A percentile compares a stretch with the other conserved stretches of the same genome.
These are phyloP conservation scores for Exserohilum turcica DNA, from an alignment of 2,329 filamentous ascomycete genomes.

Conservation along the genomic window DNA sequence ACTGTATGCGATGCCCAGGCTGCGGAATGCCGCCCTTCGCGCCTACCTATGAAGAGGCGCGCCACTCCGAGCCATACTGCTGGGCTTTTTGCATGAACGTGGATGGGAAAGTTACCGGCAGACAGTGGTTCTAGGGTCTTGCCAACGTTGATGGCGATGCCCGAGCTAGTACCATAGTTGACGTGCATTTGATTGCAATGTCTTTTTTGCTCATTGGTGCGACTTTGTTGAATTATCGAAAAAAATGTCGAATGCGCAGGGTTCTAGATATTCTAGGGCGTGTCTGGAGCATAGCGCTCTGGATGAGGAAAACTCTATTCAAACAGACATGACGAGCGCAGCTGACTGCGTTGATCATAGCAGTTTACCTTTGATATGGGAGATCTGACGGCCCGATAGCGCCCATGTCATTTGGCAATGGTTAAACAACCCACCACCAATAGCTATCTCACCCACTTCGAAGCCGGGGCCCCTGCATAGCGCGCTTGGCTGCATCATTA, in stretches of 20 bases:
- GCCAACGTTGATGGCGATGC: background rate
- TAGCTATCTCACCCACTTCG: too few species aligned
- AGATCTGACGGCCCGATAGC: background rate
- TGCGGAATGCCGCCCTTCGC: background rate
- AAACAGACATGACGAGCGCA: background rate
- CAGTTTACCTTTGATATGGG: background rate
- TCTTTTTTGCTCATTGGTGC: background rate
- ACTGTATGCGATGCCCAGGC: background rate
- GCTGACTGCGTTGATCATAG: background rate
- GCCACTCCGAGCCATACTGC: background rate
- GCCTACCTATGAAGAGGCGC: background rate
- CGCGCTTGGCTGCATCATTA: too few species aligned
- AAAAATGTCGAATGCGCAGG: background rate
- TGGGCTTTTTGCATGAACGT: background rate
- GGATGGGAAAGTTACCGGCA: conserved; percentile 10
- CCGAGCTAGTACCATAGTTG: background rate
- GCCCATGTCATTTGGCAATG: background rate
- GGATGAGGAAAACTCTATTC: background rate
- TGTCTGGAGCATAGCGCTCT: background rate
- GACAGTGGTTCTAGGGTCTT: too few species aligned
- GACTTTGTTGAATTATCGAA: too few species aligned
- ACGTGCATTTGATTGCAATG: background rate
- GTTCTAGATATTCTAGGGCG: background rate
- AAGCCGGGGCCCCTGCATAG: too few species aligned
- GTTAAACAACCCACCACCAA: too few species aligned